Evolutionary conservation across 1,284 basidiomycete genomes (phyloP).

Genomic region (Trametes versicolor): DNA sequence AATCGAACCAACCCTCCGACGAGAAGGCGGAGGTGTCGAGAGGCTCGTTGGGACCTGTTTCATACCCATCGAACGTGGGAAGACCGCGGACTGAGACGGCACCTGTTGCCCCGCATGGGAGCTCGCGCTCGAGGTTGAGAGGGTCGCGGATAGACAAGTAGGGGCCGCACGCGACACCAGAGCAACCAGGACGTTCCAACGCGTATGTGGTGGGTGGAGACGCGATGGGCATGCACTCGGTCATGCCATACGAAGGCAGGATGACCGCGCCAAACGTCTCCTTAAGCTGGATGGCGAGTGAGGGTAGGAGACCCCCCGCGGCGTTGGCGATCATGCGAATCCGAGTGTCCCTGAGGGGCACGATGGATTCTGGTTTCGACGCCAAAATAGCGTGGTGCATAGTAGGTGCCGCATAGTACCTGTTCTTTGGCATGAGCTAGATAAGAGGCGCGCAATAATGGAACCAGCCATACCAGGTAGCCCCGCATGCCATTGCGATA

Average conservation of each 20-base stretch:
- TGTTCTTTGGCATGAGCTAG: constrained; percentile 29
- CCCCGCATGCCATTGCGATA: constrained; percentile 55
- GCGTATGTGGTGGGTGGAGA: constrained; percentile 53
- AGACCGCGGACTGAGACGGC: constrained; percentile 56
- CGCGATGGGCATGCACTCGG: constrained; percentile 61
- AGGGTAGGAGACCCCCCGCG: constrained; percentile 55
- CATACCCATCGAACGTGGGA: constrained; percentile 58
- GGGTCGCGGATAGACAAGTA: constrained; percentile 56
- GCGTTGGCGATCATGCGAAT: constrained; percentile 60
- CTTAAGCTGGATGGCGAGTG: constrained; percentile 52
- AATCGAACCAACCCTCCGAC: constrained; percentile 62
- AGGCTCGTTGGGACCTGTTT: constrained; percentile 47
- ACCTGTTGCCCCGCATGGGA: constrained; percentile 49
- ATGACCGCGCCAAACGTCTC: constrained; percentile 51
- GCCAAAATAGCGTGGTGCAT: constrained; percentile 57
- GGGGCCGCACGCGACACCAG: constrained; percentile 58
- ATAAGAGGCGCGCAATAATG: background rate
- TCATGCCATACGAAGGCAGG: constrained; percentile 60
- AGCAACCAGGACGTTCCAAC: constrained; percentile 57
- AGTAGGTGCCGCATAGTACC: constrained; percentile 59
- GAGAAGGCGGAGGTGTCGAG: constrained; percentile 56
- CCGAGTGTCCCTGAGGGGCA: constrained; percentile 46
- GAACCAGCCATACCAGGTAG: constrained; percentile 55
- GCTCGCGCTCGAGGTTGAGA: constrained; percentile 48
- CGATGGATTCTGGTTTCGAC: constrained; percentile 48